Conservation (phyloP, 768 basidiomycete genomes). For the Favolaschia claudopus region DNA sequence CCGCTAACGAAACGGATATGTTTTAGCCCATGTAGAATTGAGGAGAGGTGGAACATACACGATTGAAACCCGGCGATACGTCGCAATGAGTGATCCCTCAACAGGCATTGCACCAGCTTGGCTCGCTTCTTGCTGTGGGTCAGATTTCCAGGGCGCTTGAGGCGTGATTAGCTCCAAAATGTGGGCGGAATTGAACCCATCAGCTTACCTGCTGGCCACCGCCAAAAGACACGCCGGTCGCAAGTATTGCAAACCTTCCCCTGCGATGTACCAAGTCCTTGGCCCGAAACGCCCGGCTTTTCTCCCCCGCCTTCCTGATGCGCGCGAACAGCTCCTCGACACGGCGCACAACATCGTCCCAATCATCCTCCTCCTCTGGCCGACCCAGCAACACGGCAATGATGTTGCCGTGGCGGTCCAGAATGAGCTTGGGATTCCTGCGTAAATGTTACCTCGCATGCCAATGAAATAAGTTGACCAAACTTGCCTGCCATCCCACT, state of each 20-base stretch:
- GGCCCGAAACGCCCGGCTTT: not conserved
- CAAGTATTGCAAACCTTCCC: not conserved
- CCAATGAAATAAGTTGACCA: no score
- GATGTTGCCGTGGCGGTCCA: not conserved
- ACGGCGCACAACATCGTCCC: not conserved
- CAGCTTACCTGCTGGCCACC: not conserved
- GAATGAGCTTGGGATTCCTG: not conserved
- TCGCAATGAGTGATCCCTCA: not conserved
- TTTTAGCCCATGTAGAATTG: not conserved
- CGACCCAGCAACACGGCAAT: not conserved
- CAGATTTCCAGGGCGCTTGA: not conserved
- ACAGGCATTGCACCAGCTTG: not conserved
- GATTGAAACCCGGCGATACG: conserved; percentile 3
- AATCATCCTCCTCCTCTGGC: not conserved
- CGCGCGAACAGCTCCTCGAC: not conserved
- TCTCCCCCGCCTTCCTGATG: not conserved
- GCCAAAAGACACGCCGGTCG: not conserved
- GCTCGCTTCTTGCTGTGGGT: no score
- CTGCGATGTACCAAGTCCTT: no score
- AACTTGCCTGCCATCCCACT: not conserved
- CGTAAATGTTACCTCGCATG: not conserved
- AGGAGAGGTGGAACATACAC: not conserved
- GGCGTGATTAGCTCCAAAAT: not conserved
- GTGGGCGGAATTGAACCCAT: not conserved
- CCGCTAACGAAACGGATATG: not conserved